phyloP scores from a whole-genome alignment of 1,284 basidiomycete genomes.

The Flammula alnicola region DNA sequence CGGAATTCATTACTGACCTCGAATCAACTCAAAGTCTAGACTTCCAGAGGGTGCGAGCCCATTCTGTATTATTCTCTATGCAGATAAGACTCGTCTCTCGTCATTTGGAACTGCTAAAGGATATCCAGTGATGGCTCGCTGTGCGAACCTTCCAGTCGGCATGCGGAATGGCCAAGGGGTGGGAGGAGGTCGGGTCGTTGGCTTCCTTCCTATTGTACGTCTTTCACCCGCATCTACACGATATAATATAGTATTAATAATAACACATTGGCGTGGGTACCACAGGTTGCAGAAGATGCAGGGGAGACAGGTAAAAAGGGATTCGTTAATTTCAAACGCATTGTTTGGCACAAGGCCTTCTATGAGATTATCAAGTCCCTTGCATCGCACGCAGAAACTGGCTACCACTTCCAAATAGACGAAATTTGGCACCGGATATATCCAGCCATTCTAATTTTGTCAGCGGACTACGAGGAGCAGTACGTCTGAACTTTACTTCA shows the following conservation, averaged over 20 bases:
- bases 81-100: constrained; percentile 48
- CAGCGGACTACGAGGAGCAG: constrained; percentile 46
- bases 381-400: constrained; percentile 26
- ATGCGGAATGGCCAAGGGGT: constrained; percentile 41
- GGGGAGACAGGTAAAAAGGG: constrained; percentile 31
- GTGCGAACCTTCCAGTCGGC: constrained; percentile 40
- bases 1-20: not conserved
- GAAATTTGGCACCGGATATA: constrained; percentile 28
- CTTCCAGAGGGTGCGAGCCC: constrained; percentile 22
- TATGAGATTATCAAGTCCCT: constrained; percentile 19
- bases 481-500: constrained; percentile 27
- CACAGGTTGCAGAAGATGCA: constrained; percentile 20
- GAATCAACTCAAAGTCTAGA: not conserved
- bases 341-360: constrained; percentile 39
- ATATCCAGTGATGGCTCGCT: constrained; percentile 45
- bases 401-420: constrained; percentile 20
- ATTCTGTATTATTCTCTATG: constrained; percentile 41
- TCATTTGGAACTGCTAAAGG: constrained; percentile 46
- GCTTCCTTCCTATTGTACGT: constrained; percentile 48
- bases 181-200: constrained; percentile 43
- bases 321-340: constrained; percentile 37
- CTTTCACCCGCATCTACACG: too few species aligned
- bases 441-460: constrained; percentile 38
- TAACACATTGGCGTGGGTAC: too few species aligned
- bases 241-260: too few species aligned